Conservation (phyloP, 495 filamentous ascomycete species). For the Aspergillus kassunensis region DNA sequence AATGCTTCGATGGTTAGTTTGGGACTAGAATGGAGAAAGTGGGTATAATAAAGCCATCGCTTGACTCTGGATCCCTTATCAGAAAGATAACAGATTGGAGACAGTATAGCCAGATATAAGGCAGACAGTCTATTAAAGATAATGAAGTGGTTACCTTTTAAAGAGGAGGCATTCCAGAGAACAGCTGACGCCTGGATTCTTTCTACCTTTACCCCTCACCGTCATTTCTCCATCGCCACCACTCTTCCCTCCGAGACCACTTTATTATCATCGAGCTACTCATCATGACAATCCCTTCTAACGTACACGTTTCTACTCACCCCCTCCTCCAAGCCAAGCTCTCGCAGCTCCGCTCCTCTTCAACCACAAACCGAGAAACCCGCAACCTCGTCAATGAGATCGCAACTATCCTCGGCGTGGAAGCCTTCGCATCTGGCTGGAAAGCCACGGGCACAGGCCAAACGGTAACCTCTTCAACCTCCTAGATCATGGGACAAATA, state of each 20-base stretch:
- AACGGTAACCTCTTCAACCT: slow-evolving; percentile 19
- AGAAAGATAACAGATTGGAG: slow-evolving; percentile 3
- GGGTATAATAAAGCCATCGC: slow-evolving; percentile 1
- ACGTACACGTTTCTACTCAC: slow-evolving; percentile 76
- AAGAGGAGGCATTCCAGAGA: background rate
- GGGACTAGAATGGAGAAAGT: background rate
- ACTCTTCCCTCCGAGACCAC: too few relatives aligned
- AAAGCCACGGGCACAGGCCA: slow-evolving; percentile 37
- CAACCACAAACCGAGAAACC: slow-evolving; percentile 68
- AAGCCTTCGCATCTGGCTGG: slow-evolving; percentile 71
- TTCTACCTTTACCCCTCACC: slow-evolving; percentile 18
- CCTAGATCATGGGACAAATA: background rate
- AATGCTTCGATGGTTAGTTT: slow-evolving; percentile 1
- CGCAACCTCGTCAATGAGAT: slow-evolving; percentile 83
- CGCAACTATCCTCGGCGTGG: slow-evolving; percentile 72
- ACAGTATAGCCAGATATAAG: background rate
- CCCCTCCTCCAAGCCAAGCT: slow-evolving; percentile 87
- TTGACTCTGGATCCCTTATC: background rate
- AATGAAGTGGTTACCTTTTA: background rate
- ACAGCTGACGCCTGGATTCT: slow-evolving; percentile 15
- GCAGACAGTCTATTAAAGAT: background rate
- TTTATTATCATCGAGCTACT: too few relatives aligned
- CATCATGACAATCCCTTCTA: slow-evolving; percentile 31
- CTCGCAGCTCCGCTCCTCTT: slow-evolving; percentile 74
- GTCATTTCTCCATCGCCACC: background rate